Conservation (phyloP, 176 grass and related monocot genomes). For the Bonia amplexicaulis region DNA sequence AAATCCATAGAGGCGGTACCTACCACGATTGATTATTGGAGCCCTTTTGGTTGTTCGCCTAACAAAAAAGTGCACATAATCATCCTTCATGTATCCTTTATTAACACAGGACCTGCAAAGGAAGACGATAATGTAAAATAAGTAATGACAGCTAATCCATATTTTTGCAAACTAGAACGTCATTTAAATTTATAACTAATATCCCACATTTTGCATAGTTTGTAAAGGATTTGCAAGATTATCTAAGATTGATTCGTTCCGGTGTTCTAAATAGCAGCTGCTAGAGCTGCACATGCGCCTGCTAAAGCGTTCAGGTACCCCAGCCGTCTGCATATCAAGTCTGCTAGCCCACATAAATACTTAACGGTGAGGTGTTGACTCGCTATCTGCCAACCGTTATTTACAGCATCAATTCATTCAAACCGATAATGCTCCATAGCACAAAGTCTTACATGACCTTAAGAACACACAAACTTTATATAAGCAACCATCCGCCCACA, state of each 20-base stretch:
- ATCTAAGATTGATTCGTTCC: not conserved
- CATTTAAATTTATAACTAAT: not conserved
- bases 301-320: not conserved
- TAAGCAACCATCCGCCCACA: not conserved
- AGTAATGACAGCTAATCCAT: not conserved
- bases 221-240: not conserved
- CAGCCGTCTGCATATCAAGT: not conserved
- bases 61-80: constrained; percentile 84
- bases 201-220: not conserved
- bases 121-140: not conserved
- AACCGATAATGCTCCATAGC: not conserved
- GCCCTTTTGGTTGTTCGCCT: constrained; percentile 69
- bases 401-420: not conserved
- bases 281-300: not conserved
- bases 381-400: not conserved
- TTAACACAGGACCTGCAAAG: constrained; percentile 78
- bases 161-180: not conserved
- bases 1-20: not conserved
- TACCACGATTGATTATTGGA: constrained; percentile 90
- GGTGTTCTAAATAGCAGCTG: not conserved
- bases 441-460: not conserved
- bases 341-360: not conserved
- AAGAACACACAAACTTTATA: not conserved
- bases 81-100: constrained; percentile 99
- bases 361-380: not conserved